A percentile compares a stretch with the other conserved stretches of the same genome.
Evolutionary conservation across 106 monocot genomes (phyloP).

Genomic region (Chionographis japonica): DNA sequence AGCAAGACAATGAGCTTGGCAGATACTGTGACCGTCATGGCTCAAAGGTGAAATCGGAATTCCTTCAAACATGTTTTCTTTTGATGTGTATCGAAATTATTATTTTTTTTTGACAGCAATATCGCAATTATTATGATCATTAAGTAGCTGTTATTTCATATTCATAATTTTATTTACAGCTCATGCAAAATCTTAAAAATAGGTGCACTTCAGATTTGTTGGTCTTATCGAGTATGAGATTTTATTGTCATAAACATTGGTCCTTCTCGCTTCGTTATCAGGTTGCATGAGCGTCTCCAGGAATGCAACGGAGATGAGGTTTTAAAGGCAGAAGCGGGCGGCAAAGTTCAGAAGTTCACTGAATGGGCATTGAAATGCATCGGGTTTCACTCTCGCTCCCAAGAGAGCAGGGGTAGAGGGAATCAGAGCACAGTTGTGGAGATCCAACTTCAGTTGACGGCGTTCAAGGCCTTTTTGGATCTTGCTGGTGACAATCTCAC

Average conservation of each 20-base stretch:
- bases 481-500: slow-evolving; percentile 56
- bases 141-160: too few species aligned
- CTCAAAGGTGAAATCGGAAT: slow-evolving; percentile 39
- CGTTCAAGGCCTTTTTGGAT: slow-evolving; percentile 62
- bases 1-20: slow-evolving; percentile 54
- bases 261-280: slow-evolving; percentile 4
- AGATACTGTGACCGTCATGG: slow-evolving; percentile 51
- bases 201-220: too few species aligned
- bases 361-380: slow-evolving; percentile 75
- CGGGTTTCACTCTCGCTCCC: slow-evolving; percentile 39
- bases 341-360: slow-evolving; percentile 63
- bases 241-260: background rate
- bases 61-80: background rate
- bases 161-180: too few species aligned
- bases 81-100: too few species aligned
- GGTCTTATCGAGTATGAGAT: too few species aligned
- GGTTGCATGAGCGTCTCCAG: slow-evolving; percentile 62
- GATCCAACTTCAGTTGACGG: slow-evolving; percentile 58
- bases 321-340: slow-evolving; percentile 59
- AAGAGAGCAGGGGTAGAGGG: slow-evolving; percentile 21
- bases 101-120: too few species aligned
- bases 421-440: slow-evolving; percentile 25
- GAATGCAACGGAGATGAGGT: slow-evolving; percentile 59
- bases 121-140: too few species aligned
- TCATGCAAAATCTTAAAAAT: too few species aligned